Evolutionary conservation across 345 rosid species (phyloP), one percentile per base, ranked within the genome.

Genomic region (Hypericum androsaemum): DNA sequence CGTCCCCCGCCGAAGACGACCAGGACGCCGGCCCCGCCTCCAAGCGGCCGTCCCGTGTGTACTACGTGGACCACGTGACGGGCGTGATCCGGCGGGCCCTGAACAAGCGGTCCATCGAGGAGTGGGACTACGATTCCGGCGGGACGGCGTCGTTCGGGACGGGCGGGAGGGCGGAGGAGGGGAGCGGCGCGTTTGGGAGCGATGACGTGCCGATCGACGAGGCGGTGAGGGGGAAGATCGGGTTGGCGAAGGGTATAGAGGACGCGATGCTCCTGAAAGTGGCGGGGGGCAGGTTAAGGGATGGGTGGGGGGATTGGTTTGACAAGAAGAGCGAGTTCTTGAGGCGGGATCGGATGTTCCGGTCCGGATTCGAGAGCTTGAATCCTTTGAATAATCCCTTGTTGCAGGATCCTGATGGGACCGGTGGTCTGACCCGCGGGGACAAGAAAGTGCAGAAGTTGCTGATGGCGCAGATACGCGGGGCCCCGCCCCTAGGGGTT

Each of bases 291-390:
- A 73, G 48, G 9, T 86, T 92, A 61, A 78, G 97, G 57, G 80
- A 83, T 58, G 94, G 84, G 14, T 92, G 98, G 98, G 95, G 97
- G 0, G 95, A 81, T 55, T 88, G 98, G 96, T 88, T 92, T 65
- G 89, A 90, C 47, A 90, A 84, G 71, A 92, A 92, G 63, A 69
- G 89, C 14, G 94, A 83, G 37, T 88, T 92, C 57, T 70, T 92
- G 77, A 78, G 81, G 69, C 84, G 78, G 72, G 96, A 85, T 71
- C 62, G 71, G 64, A 81, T 88, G 96, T 92, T 92, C 53, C 82
- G 70, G 61, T 83, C 96, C 12, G 79, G 80, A 62, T 63, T 81
- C 8, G 96, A 85, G 65, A 68, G 73, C 6, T 73, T 92, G 78
- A 87, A 90, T 77, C 96, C 96, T 0, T 49, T 72, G 76, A 76